Percentiles rank a stretch among this genome's conserved stretches.
Conservation (phyloP, 2,329 filamentous ascomycete genomes). For the Cadophora luteo-olivacea region DNA sequence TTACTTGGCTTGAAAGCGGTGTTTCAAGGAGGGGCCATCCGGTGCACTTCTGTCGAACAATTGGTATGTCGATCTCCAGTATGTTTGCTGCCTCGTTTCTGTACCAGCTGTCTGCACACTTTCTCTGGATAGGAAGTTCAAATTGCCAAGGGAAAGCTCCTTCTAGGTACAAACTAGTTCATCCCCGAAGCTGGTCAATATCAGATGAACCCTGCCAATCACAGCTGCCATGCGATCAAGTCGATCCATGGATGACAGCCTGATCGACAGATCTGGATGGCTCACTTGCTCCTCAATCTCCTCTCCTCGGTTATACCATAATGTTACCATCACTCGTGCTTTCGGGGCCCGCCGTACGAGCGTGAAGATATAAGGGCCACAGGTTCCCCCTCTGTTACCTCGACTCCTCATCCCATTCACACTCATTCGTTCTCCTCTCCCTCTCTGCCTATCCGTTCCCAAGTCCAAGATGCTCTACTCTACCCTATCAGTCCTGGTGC, state of each 20-base stretch:
- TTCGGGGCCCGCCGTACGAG: conserved; percentile 8
- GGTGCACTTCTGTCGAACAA: conserved; percentile 15
- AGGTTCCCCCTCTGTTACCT: conserved; percentile 20
- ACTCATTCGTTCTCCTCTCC: conserved; percentile 20
- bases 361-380: conserved; percentile 32
- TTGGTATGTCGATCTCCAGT: conserved; percentile 18
- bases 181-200: conserved; percentile 14
- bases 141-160: conserved; percentile 22
- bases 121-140: conserved; percentile 31
- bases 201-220: conserved; percentile 23
- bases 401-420: conserved; percentile 29
- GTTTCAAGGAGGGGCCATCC: conserved; percentile 30
- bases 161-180: conserved; percentile 28
- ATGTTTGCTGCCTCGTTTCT: conserved; percentile 14
- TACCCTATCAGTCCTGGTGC: conserved; percentile 31
- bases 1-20: conserved; percentile 13
- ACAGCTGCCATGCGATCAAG: conserved; percentile 18
- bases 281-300: conserved; percentile 15
- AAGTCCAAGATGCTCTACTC: conserved; percentile 39
- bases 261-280: conserved; percentile 18
- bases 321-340: conserved; percentile 3
- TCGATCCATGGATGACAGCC: conserved; percentile 14
- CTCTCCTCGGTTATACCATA: conserved; percentile 14
- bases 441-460: conserved; percentile 5
- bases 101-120: conserved; percentile 12